phyloP scores from a whole-genome alignment of 192 early-diverging fungal genomes.

The Gaertneriomyces semiglobifer region DNA sequence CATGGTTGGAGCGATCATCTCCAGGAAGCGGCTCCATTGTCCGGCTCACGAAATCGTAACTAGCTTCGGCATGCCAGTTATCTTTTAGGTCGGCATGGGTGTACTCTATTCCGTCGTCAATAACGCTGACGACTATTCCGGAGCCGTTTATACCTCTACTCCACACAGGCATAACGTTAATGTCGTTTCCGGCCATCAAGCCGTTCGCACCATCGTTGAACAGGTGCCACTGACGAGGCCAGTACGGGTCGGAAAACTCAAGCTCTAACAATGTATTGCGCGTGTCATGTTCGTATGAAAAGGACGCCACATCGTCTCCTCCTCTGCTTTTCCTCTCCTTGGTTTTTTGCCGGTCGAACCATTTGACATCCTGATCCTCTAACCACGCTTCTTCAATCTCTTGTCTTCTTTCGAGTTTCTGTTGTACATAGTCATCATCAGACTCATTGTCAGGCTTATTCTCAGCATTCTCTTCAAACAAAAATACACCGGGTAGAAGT shows the following conservation, averaged over 20 bases:
- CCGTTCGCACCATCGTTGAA: constrained; percentile 45
- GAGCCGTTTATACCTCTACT: constrained; percentile 80
- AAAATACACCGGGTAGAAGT: constrained; percentile 30
- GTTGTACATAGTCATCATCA: constrained; percentile 2
- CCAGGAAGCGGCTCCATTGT: constrained; percentile 67
- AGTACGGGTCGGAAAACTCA: constrained; percentile 58
- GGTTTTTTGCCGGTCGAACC: constrained; percentile 31
- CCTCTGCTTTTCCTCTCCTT: constrained; percentile 37
- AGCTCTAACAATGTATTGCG: too few relatives aligned
- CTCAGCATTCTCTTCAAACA: constrained; percentile 40
- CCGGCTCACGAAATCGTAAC: constrained; percentile 86
- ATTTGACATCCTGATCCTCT: constrained; percentile 15
- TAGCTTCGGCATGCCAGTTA: constrained; percentile 56
- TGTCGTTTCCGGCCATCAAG: constrained; percentile 60
- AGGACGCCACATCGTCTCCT: constrained; percentile 27
- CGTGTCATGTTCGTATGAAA: too few relatives aligned
- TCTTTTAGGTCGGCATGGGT: constrained; percentile 73
- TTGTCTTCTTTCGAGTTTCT: constrained; percentile 5
- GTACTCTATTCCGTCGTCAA: constrained; percentile 94
- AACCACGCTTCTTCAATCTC: constrained; percentile 22
- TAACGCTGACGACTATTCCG: constrained; percentile 78
- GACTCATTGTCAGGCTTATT: constrained; percentile 20
- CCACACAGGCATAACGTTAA: constrained; percentile 95
- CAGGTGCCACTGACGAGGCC: constrained; percentile 75
- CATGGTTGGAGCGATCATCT: constrained; percentile 75